Evolutionary conservation across 2,329 filamentous ascomycete species (phyloP).

Genomic region (Pestalotiopsis sp.): DNA sequence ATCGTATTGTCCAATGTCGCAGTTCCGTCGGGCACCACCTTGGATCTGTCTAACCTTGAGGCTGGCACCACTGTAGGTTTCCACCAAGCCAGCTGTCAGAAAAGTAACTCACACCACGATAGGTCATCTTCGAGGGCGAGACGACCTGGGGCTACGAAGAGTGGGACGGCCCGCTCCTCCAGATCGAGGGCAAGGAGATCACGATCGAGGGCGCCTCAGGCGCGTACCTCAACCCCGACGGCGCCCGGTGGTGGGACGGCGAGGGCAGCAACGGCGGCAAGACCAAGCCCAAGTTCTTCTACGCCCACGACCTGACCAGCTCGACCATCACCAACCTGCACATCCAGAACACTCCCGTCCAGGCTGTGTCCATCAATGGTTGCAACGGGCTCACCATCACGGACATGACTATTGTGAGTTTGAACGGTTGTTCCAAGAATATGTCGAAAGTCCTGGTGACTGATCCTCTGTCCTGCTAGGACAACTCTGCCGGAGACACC

Average conservation of each 20-base stretch:
- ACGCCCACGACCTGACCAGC: constrained; percentile 44
- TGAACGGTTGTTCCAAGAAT: background rate
- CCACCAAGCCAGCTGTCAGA: background rate
- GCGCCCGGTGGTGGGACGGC: constrained; percentile 28
- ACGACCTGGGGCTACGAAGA: constrained; percentile 11
- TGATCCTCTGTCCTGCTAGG: constrained; percentile 6
- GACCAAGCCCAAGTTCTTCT: constrained; percentile 46
- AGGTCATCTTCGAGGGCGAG: constrained; percentile 12
- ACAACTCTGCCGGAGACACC: constrained; percentile 39
- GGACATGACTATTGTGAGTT: constrained; percentile 31
- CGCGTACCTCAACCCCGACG: constrained; percentile 5
- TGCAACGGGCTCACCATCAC: constrained; percentile 35
- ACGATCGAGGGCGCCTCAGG: constrained; percentile 7
- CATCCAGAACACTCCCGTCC: constrained; percentile 43
- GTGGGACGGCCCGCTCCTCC: constrained; percentile 9
- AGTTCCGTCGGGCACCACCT: constrained; percentile 4
- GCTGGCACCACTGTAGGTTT: constrained; percentile 39
- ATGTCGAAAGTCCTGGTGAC: background rate
- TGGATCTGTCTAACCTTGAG: constrained; percentile 7
- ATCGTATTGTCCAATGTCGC: constrained; percentile 8
- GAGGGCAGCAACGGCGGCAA: constrained; percentile 39
- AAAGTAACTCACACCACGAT: constrained; percentile 10
- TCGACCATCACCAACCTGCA: constrained; percentile 40
- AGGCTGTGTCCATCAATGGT: constrained; percentile 41
- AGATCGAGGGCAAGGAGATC: constrained; percentile 10